Evolutionary conservation across 148 eudicot species (phyloP).

Genomic region (Dianthus caryophyllus): DNA sequence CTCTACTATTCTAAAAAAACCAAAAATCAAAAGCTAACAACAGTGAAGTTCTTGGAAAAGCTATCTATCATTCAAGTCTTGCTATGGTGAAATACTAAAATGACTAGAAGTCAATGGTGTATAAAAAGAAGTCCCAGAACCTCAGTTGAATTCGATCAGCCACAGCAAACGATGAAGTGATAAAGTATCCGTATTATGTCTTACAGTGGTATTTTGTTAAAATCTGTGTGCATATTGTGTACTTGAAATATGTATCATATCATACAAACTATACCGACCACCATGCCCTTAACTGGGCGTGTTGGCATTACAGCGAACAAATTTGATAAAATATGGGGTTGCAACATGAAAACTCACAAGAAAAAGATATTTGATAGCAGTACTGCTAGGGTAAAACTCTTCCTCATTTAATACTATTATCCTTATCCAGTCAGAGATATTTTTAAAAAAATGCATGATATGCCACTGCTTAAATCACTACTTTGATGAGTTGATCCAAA

Average conservation of each 20-base stretch:
- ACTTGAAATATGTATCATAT: too few relatives aligned
- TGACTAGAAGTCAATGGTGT: not conserved
- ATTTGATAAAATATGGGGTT: not conserved
- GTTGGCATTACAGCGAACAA: not conserved
- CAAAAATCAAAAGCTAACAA: not conserved
- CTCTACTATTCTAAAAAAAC: not conserved
- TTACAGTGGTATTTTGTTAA: too few relatives aligned
- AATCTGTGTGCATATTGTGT: too few relatives aligned
- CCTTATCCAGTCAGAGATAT: not conserved
- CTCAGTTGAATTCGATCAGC: too few relatives aligned
- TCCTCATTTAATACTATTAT: not conserved
- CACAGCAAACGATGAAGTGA: too few relatives aligned
- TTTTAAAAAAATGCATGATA: conserved; percentile 8
- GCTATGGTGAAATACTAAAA: not conserved
- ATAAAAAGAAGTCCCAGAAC: not conserved
- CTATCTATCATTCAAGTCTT: not conserved
- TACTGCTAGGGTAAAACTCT: not conserved
- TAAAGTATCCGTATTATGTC: too few relatives aligned
- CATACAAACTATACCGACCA: too few relatives aligned
- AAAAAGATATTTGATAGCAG: not conserved
- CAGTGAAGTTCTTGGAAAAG: not conserved
- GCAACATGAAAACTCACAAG: not conserved
- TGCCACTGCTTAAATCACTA: not conserved
- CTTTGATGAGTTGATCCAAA: not conserved
- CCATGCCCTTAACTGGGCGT: not conserved